Evolutionary conservation across 2,329 filamentous ascomycete species (phyloP), one percentile per base, ranked within the genome.

Genomic region (Lachnellula cervina): DNA sequence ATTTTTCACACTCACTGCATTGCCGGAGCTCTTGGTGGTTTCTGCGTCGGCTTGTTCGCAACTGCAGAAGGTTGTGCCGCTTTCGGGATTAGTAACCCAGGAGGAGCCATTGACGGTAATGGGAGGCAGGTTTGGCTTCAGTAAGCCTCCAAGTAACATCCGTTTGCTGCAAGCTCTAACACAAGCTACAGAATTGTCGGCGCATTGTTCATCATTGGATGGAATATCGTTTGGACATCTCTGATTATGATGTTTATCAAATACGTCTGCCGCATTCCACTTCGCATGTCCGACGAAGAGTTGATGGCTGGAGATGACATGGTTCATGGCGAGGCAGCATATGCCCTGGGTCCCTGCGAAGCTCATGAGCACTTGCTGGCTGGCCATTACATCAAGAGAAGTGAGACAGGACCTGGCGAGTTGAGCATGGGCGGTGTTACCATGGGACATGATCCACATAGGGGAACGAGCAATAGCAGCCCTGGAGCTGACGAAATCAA

Each of bases 191-290:
- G 52, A 35, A 56, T 80, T 58, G 77, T 76, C 8, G 75, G 77
- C 14, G 76, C 73, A 7, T 66, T 74, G 8, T 78, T 78, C 66
- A 68, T 79, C 56, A 76, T 79, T 53, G 77, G 75, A 16, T 77
- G 74, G 73, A 78, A 80, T 57, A 61, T 77, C 16, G 73, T 79
- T 51, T 78, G 76, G 76, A 79, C 77, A 4, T 72, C 71, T 19
- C 63, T 77, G 35, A 78, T 80, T 56, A 67, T 77, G 68, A 60
- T 73, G 1, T 79, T 79, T 64, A 79, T 80, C 69, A 77, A 77
- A 62, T 75, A 77, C 60, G 75, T 78, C 43, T 65, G 73, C 45
- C 71, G 77, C 17, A 71, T 79, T 17, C 74, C 75, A 5, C 67
- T 79, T 56, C 69, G 77, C 43, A 77, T 79, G 73, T 68, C 67